Evolutionary conservation across 2,329 filamentous ascomycete species (phyloP).

Genomic region (Cordyceps cateniannulata): DNA sequence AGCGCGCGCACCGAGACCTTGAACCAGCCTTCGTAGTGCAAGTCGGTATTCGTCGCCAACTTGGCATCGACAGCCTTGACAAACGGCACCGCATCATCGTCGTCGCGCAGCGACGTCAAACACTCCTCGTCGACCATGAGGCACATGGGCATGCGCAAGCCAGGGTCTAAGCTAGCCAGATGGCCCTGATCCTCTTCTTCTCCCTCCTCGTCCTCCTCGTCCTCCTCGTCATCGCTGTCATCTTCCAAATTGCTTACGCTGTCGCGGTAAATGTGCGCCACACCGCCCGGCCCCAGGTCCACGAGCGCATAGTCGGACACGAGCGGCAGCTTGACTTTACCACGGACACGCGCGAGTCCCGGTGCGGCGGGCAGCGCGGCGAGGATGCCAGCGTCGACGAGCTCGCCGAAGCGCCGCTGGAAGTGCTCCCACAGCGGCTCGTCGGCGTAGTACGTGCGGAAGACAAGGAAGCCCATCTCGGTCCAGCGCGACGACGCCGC

Average conservation of each 20-base stretch:
- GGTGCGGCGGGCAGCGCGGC: neutral
- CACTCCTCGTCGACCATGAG: slow-evolving; percentile 5
- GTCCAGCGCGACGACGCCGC: neutral
- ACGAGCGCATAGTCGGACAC: neutral
- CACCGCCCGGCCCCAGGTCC: neutral
- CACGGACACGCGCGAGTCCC: neutral
- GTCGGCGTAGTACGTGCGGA: slow-evolving; percentile 2
- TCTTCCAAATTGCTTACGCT: neutral
- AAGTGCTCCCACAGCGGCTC: neutral
- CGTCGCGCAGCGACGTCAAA: neutral
- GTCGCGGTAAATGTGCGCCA: neutral
- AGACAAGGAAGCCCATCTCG: slow-evolving; percentile 3
- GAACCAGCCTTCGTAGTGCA: slow-evolving; percentile 1
- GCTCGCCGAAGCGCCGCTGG: neutral
- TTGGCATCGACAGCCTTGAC: neutral
- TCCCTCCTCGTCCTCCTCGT: neutral
- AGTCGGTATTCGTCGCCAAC: neutral
- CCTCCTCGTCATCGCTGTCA: neutral
- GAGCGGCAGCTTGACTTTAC: neutral
- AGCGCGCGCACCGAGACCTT: neutral
- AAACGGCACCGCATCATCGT: neutral
- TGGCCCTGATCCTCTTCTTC: neutral
- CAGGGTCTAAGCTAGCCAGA: slow-evolving; percentile 1
- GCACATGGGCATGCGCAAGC: slow-evolving; percentile 5
- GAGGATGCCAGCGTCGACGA: neutral